Conservation (phyloP, 176 grass and related monocot genomes). For the Pontederia paniculata region DNA sequence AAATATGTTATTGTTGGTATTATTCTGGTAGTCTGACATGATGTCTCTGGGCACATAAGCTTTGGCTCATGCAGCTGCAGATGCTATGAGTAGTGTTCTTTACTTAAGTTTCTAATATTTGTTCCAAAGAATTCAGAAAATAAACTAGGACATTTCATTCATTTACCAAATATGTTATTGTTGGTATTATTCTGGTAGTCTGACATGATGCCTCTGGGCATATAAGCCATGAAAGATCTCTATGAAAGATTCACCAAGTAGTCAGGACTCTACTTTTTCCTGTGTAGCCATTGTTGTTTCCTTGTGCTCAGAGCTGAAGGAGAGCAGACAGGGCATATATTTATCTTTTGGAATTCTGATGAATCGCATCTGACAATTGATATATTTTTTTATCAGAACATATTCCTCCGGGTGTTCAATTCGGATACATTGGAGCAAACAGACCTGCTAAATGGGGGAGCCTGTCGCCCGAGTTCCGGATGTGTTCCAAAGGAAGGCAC, state of each 20-base stretch:
- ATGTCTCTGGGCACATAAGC: too few relatives aligned
- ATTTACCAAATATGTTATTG: too few relatives aligned
- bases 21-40: too few relatives aligned
- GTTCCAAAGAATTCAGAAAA: neutral
- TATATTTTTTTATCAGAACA: conserved; percentile 6
- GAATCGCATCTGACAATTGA: conserved; percentile 4
- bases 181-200: too few relatives aligned
- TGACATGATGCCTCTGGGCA: too few relatives aligned
- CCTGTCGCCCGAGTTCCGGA: conserved; percentile 29
- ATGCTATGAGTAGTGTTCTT: conserved; percentile 3
- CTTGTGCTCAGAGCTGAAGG: neutral
- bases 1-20: too few relatives aligned
- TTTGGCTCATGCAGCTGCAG: neutral
- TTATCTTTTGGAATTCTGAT: neutral
- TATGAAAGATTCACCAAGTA: too few relatives aligned
- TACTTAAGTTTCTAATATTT: neutral
- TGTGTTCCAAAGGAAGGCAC: conserved; percentile 31
- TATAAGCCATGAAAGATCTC: too few relatives aligned
- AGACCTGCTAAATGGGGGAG: conserved; percentile 62
- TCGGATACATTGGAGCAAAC: neutral
- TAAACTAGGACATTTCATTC: neutral
- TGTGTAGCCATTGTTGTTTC: neutral
- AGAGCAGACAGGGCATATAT: neutral
- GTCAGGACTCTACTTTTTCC: too few relatives aligned
- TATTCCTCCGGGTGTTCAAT: neutral